Base-by-base conservation (phyloP, 2,329 filamentous ascomycete species). In the Pyrenophora seminiperda region DNA sequence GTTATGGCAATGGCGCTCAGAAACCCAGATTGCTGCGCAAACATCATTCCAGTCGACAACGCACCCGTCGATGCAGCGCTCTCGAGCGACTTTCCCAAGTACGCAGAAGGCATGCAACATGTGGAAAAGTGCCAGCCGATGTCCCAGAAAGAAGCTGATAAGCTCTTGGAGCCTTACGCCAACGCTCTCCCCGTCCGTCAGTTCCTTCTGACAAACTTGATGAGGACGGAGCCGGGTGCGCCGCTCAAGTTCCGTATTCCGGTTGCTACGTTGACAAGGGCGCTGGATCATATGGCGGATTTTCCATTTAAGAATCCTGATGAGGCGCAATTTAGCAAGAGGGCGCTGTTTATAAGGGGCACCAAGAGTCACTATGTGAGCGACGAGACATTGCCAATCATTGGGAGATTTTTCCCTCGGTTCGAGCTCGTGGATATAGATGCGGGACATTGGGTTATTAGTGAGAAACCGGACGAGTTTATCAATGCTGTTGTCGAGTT, bases 1-100 rank as follows among this genome's bases (percentile, higher is more conserved):
- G 91, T 90, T 62, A 97, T 97, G 93, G 80, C 88, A 0, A 78
- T 97, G 50, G 91, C 91, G 3, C 82, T 97, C 29, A 79, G 82
- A 34, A 81, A 84, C 1, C 90, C 90, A 0, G 77, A 83, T 5
- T 76, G 85, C 2, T 81, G 96, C 50, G 79, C 81, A 13, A 84
- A 87, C 62, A 77, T 97, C 42, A 82, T 97, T 20, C 82, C 91
- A 1, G 91, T 97, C 10, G 93, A 97, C 76, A 97, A 97, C 69
- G 91, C 92, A 3, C 93, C 93, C 2, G 81, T 96, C 7, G 91
- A 95, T 69, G 89, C 88, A 11, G 81, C 83, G 0, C 80, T 97
- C 3, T 82, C 83, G 56, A 84, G 82, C 56, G 84, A 88, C 66
- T 97, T 97, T 69, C 83, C 80, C 3, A 84, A 83, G 54, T 97